Conservation (phyloP, 2,329 filamentous ascomycete species). For the Colletotrichum magnum region DNA sequence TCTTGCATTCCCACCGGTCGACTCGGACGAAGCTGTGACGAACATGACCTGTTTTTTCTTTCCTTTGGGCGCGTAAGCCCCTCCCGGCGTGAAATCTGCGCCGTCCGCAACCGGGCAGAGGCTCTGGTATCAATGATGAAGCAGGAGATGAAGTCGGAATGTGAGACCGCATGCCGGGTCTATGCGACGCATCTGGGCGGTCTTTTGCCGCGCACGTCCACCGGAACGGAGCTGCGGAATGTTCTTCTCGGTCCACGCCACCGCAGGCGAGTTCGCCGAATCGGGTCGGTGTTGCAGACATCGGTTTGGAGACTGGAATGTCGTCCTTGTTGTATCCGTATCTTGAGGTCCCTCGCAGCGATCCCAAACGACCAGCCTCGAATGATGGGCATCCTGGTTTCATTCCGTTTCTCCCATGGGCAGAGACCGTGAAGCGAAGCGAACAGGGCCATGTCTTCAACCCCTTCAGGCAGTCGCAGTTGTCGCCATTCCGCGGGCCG, state of each 20-base stretch:
- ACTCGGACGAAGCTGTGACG: neutral
- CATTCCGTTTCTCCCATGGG: constrained; percentile 7
- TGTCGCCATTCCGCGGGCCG: constrained; percentile 31
- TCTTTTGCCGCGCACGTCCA: constrained; percentile 14
- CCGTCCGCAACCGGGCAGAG: constrained; percentile 21
- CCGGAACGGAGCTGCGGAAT: constrained; percentile 35
- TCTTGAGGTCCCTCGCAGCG: neutral
- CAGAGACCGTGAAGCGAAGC: neutral
- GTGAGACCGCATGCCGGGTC: constrained; percentile 4
- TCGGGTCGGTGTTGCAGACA: constrained; percentile 19
- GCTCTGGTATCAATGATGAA: neutral
- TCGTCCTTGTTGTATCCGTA: neutral
- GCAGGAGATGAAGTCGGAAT: constrained; percentile 13
- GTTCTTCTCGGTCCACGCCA: constrained; percentile 35
- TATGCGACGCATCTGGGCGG: constrained; percentile 18
- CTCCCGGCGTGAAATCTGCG: constrained; percentile 4
- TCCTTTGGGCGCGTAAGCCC: neutral
- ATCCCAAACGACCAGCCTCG: neutral
- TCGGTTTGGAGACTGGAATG: neutral
- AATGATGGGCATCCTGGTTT: constrained; percentile 20
- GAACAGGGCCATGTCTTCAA: constrained; percentile 1
- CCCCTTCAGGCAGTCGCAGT: constrained; percentile 14
- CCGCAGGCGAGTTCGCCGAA: constrained; percentile 31
- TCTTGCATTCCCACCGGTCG: neutral
- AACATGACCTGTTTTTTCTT: neutral